Percentiles rank a stretch among this genome's conserved stretches.
Conservation (phyloP, 106 monocot genomes). For the Alisma plantagoaquatica region DNA sequence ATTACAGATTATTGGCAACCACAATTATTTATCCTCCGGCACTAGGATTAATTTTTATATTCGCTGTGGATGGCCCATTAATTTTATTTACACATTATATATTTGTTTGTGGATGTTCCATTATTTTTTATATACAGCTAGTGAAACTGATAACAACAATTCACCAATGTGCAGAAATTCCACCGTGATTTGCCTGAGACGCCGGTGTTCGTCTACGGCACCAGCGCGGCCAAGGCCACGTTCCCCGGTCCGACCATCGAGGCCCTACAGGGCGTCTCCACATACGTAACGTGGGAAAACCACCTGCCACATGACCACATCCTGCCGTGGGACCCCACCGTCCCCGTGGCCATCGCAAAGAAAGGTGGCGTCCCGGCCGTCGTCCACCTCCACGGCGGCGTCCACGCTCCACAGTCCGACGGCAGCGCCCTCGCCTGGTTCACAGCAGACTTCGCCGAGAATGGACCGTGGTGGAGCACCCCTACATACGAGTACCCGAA, state of each 20-base stretch:
- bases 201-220: constrained; percentile 10
- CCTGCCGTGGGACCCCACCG: constrained; percentile 9
- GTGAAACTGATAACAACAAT: too few relatives aligned
- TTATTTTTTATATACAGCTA: too few relatives aligned
- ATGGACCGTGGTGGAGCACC: neutral
- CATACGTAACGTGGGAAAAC: constrained; percentile 7
- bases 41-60: too few relatives aligned
- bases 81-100: too few relatives aligned
- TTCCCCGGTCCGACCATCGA: constrained; percentile 13
- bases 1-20: too few relatives aligned
- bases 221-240: neutral
- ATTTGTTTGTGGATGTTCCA: too few relatives aligned
- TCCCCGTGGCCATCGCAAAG: constrained; percentile 7
- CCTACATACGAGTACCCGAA: constrained; percentile 1
- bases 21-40: too few relatives aligned
- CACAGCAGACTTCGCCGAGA: constrained; percentile 1
- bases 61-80: too few relatives aligned
- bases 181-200: constrained; percentile 8
- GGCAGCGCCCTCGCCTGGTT: constrained; percentile 14
- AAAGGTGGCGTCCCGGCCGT: constrained; percentile 2
- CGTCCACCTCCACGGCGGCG: constrained; percentile 12
- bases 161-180: constrained; percentile 19
- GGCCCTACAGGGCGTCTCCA: constrained; percentile 5
- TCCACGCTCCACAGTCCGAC: constrained; percentile 2
- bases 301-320: constrained; percentile 5